Percentiles rank a stretch among this genome's conserved stretches.
These are phyloP conservation scores for Coix lacrymajobi DNA, from an alignment of 176 grass and related monocot species.

Conservation along the genomic window DNA sequence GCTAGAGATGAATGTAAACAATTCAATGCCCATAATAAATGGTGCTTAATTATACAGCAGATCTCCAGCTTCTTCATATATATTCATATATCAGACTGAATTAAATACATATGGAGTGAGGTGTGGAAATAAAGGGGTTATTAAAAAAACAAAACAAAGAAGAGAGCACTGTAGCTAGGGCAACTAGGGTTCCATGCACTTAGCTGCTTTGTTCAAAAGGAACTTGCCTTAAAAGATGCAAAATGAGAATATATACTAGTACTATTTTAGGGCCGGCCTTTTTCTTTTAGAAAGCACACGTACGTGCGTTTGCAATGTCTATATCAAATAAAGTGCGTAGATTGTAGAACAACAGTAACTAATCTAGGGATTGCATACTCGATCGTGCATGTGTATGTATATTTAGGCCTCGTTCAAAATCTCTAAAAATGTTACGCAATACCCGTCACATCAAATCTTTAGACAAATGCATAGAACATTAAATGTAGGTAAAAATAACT, in stretches of 20 bases:
- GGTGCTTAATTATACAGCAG: neutral
- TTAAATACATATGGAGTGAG: neutral
- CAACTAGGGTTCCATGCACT: slow-evolving; percentile 4
- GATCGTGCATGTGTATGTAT: neutral
- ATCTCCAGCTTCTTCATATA: slow-evolving; percentile 20
- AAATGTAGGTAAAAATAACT: too few relatives aligned
- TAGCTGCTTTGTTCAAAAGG: slow-evolving; percentile 29
- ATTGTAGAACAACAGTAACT: neutral
- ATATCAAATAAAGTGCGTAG: neutral
- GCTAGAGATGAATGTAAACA: slow-evolving; percentile 8
- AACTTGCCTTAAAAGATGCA: slow-evolving; percentile 31
- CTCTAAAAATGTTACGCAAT: too few relatives aligned
- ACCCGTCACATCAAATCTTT: too few relatives aligned
- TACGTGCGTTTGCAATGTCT: neutral
- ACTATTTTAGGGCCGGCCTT: neutral
- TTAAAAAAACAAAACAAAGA: neutral
- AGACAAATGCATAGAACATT: too few relatives aligned
- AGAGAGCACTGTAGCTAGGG: neutral
- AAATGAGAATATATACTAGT: neutral
- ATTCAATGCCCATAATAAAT: slow-evolving; percentile 22
- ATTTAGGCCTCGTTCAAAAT: too few relatives aligned
- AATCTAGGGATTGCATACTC: neutral
- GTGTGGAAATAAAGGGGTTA: neutral
- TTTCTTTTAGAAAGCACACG: slow-evolving; percentile 16
- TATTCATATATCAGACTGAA: neutral